Evolutionary conservation across 306 rosid species (phyloP).

Genomic region (Carpinus viminea): DNA sequence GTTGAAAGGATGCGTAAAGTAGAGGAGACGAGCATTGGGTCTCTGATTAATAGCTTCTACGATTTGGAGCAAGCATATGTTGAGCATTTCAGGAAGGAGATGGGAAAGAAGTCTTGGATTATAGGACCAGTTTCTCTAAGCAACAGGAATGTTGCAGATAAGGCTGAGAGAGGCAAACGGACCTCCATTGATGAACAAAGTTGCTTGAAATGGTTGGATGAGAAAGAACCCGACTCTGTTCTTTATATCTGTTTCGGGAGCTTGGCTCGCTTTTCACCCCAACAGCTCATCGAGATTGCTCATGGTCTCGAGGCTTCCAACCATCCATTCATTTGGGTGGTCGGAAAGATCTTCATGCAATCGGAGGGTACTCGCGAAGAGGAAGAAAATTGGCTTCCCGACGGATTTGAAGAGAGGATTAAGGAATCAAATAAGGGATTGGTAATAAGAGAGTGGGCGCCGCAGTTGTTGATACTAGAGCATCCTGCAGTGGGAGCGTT

Average conservation of each 20-base stretch:
- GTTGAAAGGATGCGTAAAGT: conserved; percentile 4
- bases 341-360: conserved; percentile 38
- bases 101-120: conserved; percentile 48
- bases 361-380: conserved; percentile 12
- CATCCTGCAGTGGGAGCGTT: conserved; percentile 58
- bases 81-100: conserved; percentile 29
- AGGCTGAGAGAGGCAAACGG: conserved; percentile 45
- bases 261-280: conserved; percentile 30
- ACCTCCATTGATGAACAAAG: conserved; percentile 43
- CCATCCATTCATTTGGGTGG: conserved; percentile 64
- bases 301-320: conserved; percentile 53
- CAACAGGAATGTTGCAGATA: conserved; percentile 40
- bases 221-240: conserved; percentile 55
- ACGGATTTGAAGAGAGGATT: conserved; percentile 54
- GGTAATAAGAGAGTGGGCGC: conserved; percentile 67
- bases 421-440: conserved; percentile 46
- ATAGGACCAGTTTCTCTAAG: conserved; percentile 64
- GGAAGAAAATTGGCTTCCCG: conserved; percentile 22
- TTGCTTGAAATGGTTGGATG: conserved; percentile 52
- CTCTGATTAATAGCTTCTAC: conserved; percentile 55
- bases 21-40: conserved; percentile 48
- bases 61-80: conserved; percentile 54
- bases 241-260: conserved; percentile 64
- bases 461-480: conserved; percentile 62
- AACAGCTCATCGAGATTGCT: conserved; percentile 59